Evolutionary conservation across 2,329 filamentous ascomycete species (phyloP).

Genomic region (Fusarium stilboides): DNA sequence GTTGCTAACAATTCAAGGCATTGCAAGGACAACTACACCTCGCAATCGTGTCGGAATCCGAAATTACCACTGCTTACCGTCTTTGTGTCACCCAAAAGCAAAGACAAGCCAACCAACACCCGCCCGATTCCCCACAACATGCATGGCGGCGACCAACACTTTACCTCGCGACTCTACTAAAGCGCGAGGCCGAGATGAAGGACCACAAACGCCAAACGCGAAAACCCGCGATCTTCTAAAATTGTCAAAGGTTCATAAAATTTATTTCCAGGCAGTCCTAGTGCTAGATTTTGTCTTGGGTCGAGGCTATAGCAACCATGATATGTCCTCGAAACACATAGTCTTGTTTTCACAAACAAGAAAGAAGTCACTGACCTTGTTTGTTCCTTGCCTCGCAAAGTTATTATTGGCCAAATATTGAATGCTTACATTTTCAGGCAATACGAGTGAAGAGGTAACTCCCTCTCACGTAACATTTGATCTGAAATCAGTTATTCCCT

Average conservation of each 20-base stretch:
- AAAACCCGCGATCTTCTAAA: too few species aligned
- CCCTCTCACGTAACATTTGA: background rate
- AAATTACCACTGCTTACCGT: background rate
- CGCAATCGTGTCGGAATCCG: constrained; percentile 18
- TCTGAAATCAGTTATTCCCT: too few species aligned
- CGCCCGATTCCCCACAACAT: constrained; percentile 10
- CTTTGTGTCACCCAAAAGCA: constrained; percentile 7
- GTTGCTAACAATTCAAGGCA: background rate
- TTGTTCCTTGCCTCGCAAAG: too few species aligned
- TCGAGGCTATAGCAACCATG: background rate
- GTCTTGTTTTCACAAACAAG: too few species aligned
- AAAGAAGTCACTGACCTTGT: too few species aligned
- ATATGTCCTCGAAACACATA: background rate
- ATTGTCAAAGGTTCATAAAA: too few species aligned
- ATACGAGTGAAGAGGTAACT: background rate
- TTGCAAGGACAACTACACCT: background rate
- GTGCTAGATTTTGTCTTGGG: background rate
- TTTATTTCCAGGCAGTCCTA: background rate
- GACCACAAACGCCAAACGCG: too few species aligned
- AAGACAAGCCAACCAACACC: background rate
- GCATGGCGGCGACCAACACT: background rate
- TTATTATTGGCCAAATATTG: too few species aligned
- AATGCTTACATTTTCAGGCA: background rate
- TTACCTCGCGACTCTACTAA: constrained; percentile 26
- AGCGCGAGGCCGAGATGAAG: constrained; percentile 31